phyloP scores from a whole-genome alignment of 1,284 basidiomycete species.

The Puccinia horiana region DNA sequence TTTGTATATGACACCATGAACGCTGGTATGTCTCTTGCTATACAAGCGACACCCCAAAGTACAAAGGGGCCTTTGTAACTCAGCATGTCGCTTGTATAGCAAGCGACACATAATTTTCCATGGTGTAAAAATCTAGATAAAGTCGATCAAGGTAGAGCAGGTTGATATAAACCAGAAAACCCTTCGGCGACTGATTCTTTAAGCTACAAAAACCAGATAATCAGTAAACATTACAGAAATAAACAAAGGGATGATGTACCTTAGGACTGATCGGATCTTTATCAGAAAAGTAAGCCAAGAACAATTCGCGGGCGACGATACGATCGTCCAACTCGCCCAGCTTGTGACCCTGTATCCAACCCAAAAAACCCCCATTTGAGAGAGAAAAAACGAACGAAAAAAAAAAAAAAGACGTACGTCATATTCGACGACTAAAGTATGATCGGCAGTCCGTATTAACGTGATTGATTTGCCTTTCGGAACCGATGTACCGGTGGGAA shows the following conservation, averaged over 20 bases:
- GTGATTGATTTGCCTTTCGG: conserved; percentile 62
- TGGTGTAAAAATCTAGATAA: too few relatives aligned
- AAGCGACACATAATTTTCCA: too few relatives aligned
- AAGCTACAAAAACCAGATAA: conserved; percentile 4
- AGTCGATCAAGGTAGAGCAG: neutral
- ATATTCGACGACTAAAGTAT: conserved; percentile 58
- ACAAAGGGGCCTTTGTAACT: too few relatives aligned
- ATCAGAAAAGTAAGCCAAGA: conserved; percentile 61
- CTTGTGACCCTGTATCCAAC: conserved; percentile 55
- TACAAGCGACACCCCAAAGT: too few relatives aligned
- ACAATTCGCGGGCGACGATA: conserved; percentile 60
- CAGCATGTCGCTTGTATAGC: too few relatives aligned
- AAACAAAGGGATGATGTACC: conserved; percentile 46
- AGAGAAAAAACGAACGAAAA: neutral
- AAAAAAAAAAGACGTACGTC: conserved; percentile 54
- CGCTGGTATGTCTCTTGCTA: too few relatives aligned
- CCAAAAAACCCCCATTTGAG: neutral
- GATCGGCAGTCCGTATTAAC: conserved; percentile 57
- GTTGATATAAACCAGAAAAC: conserved; percentile 13
- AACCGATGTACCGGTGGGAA: conserved; percentile 60
- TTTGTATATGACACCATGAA: too few relatives aligned
- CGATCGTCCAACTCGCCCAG: conserved; percentile 58
- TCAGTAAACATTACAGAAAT: neutral
- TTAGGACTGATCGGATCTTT: conserved; percentile 59
- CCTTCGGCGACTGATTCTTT: conserved; percentile 39